phyloP scores from a whole-genome alignment of 83 land plant genomes.

The Thuja plicata region DNA sequence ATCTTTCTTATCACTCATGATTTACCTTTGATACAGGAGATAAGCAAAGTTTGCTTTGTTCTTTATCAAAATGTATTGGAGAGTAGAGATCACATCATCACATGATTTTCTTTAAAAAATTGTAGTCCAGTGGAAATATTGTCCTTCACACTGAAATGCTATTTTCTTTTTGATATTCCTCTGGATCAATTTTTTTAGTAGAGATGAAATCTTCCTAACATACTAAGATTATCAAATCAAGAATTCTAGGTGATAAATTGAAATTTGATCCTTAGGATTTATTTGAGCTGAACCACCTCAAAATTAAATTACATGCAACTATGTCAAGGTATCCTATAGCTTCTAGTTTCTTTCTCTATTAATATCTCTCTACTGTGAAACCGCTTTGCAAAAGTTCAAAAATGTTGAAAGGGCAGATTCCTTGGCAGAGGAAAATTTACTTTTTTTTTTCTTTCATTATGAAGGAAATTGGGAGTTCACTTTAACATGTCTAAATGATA shows the following conservation, averaged over 20 bases:
- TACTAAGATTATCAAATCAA: not conserved
- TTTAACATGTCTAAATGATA: not conserved
- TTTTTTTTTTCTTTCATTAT: not conserved
- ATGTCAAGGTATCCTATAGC: not conserved
- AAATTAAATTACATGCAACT: not conserved
- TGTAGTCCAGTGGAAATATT: not conserved
- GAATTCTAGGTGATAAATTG: not conserved
- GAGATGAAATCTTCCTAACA: not conserved
- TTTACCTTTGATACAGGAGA: not conserved
- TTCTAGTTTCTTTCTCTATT: not conserved
- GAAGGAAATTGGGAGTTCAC: not conserved
- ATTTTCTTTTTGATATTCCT: not conserved
- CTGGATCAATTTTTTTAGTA: not conserved
- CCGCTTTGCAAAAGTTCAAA: not conserved
- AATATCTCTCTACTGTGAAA: not conserved
- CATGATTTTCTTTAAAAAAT: not conserved
- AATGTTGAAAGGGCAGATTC: not conserved
- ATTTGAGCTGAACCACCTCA: not conserved
- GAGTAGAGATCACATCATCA: not conserved
- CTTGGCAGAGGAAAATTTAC: not conserved
- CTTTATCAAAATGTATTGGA: not conserved
- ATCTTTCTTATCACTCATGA: not conserved
- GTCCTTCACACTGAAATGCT: not conserved
- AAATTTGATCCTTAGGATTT: not conserved
- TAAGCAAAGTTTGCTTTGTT: not conserved